Evolutionary conservation across 768 basidiomycete species (phyloP), one percentile per base, ranked within the genome.

Genomic region (Macrolepiota albuminosa): DNA sequence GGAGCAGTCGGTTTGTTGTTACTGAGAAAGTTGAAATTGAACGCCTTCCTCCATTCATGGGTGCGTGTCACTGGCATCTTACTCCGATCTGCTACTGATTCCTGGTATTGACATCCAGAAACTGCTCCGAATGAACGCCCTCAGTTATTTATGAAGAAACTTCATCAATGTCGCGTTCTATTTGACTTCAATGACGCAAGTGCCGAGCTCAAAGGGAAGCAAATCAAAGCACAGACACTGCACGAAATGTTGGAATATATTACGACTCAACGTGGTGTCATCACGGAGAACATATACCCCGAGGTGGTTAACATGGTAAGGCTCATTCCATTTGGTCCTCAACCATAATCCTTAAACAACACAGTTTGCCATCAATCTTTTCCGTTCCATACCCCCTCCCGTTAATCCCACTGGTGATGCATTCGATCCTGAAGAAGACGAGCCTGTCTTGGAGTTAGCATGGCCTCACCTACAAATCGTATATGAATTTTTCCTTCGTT

Each of bases 391-490:
- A 84, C 97, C 97, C 76, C 97, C 97, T 68, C 97, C 95, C 47
- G 96, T 98, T 60, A 99, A 99, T 69, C 97, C 97, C 6, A 91
- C 87, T 13, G 97, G 97, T 56, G 97, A 99, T 72, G 97, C 96
- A 1, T 99, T 97, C 71, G 97, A 99, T 71, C 97, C 97, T 24
- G 97, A 99, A 75, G 97, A 99, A 76, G 97, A 99, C 68, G 97
- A 99, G 64, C 97, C 97, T 7, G 97, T 99, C 2, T 83, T 99
- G 61, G 97, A 99, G 72, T 89, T 98, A 59, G 97, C 97, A 31
- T 99, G 97, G 97, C 97, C 97, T 43, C 97, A 99, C 73, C 83
- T 99, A 58, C 95, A 99, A 73, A 95, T 99, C 65, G 97, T 99
- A 55, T 99, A 99, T 78, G 97, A 99, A 75, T 98, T 99, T 76